Conservation (phyloP, 768 basidiomycete species). For the Pulveroboletus sp. region DNA sequence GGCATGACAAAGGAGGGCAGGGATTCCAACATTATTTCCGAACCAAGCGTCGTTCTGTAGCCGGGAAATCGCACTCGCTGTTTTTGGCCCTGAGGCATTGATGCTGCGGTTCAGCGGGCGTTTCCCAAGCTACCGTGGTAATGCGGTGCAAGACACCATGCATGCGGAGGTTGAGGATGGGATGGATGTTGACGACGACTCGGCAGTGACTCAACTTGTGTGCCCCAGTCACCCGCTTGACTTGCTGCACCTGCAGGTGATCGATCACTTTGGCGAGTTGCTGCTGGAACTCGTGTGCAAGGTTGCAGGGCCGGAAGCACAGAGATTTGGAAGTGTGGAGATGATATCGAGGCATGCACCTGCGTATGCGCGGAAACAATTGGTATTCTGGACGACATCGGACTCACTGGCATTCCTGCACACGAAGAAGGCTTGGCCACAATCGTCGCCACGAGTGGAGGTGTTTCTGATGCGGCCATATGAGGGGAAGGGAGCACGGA, state of each 20-base stretch:
- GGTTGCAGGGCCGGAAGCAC: constrained; percentile 47
- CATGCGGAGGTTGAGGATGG: constrained; percentile 35
- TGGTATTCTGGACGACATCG: constrained; percentile 47
- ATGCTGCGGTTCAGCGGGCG: constrained; percentile 38
- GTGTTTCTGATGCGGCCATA: constrained; percentile 50
- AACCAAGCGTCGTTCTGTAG: constrained; percentile 41
- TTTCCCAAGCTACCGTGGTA: constrained; percentile 35
- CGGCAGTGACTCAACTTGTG: constrained; percentile 30
- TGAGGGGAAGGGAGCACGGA: constrained; percentile 46
- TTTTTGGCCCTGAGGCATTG: constrained; percentile 41
- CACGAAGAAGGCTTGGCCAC: constrained; percentile 31
- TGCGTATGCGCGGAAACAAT: constrained; percentile 37
- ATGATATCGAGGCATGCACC: constrained; percentile 56
- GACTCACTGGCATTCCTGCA: constrained; percentile 58
- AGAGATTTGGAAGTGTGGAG: constrained; percentile 29
- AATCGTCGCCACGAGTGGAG: constrained; percentile 43
- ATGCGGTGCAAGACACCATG: constrained; percentile 12
- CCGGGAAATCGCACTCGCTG: constrained; percentile 43
- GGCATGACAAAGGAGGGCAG: constrained; percentile 15
- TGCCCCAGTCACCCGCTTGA: constrained; percentile 56
- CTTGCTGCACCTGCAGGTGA: constrained; percentile 60
- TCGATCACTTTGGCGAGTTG: constrained; percentile 62
- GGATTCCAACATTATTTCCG: constrained; percentile 25
- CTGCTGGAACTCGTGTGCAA: constrained; percentile 54
- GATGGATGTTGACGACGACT: constrained; percentile 63